Percentiles rank a stretch among this genome's conserved stretches.
phyloP scores from a whole-genome alignment of 2,329 filamentous ascomycete species.

The Cytospora chrysosperma region DNA sequence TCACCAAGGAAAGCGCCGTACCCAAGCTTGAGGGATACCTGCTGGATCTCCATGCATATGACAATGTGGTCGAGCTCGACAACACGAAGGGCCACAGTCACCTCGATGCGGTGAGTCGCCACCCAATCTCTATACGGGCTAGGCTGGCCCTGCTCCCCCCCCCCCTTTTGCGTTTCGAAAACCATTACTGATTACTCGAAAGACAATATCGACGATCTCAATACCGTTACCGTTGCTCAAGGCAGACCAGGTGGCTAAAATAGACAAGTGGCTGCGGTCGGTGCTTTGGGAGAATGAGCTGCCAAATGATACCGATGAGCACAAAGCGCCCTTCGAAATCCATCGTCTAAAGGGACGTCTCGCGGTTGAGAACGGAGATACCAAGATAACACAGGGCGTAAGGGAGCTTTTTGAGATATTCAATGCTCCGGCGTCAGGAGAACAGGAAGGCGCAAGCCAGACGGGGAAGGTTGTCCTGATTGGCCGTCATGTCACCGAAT shows the following conservation, averaged over 20 bases:
- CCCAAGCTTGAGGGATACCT: slow-evolving; percentile 82
- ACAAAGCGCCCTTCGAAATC: slow-evolving; percentile 63
- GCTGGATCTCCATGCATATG: slow-evolving; percentile 90
- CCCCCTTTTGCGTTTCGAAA: not conserved
- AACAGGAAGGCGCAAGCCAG: slow-evolving; percentile 26
- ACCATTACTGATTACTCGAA: not conserved
- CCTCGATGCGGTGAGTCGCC: slow-evolving; percentile 72
- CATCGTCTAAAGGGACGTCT: slow-evolving; percentile 86
- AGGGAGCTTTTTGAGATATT: slow-evolving; percentile 91
- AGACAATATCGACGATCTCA: slow-evolving; percentile 83
- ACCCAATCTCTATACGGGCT: not conserved
- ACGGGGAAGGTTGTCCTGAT: slow-evolving; percentile 63
- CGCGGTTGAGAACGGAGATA: slow-evolving; percentile 59
- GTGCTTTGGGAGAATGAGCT: slow-evolving; percentile 79
- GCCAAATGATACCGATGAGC: slow-evolving; percentile 41
- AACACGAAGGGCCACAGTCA: slow-evolving; percentile 81
- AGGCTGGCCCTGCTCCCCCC: not conserved
- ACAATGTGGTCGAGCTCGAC: slow-evolving; percentile 72
- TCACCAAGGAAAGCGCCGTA: slow-evolving; percentile 77
- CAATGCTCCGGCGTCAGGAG: slow-evolving; percentile 48
- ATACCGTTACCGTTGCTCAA: slow-evolving; percentile 64
- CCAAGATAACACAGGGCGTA: slow-evolving; percentile 86
- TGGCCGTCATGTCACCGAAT: slow-evolving; percentile 53
- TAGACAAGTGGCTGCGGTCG: slow-evolving; percentile 81
- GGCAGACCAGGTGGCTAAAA: slow-evolving; percentile 53